Percentiles rank a stretch among this genome's conserved stretches.
These are phyloP conservation scores for Backusella psychrophila DNA, from an alignment of 192 early-diverging fungal genomes.

Conservation along the genomic window DNA sequence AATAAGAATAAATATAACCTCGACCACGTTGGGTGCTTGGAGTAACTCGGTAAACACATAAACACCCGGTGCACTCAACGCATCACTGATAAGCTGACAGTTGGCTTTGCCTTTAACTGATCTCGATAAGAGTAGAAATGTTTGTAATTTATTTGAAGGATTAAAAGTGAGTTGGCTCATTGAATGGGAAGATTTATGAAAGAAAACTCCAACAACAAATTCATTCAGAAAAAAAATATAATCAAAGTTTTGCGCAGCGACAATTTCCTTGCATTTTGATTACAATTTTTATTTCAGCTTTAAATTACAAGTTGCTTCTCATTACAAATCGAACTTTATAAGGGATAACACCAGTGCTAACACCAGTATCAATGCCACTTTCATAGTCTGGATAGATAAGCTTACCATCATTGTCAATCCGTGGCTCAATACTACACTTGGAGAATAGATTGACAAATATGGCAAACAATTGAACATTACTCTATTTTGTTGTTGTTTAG, in stretches of 20 bases:
- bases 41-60: conserved; percentile 80
- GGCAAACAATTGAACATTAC: background rate
- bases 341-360: background rate
- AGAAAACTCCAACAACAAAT: background rate
- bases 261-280: too few species aligned
- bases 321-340: background rate
- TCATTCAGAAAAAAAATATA: background rate
- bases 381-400: background rate
- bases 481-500: background rate
- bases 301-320: background rate
- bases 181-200: background rate
- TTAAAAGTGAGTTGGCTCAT: background rate
- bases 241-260: background rate
- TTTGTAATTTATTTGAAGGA: conserved; percentile 43
- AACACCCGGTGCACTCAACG: conserved; percentile 63
- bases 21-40: conserved; percentile 63
- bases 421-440: background rate
- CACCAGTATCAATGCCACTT: background rate
- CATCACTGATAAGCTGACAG: conserved; percentile 72
- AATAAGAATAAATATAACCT: conserved; percentile 41
- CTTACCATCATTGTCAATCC: background rate
- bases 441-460: background rate
- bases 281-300: too few species aligned
- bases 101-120: conserved; percentile 73
- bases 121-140: conserved; percentile 73